A percentile compares a stretch with the other conserved stretches of the same genome.
These are phyloP conservation scores for Chrysoporthe deuterocubensis DNA, from an alignment of 2,329 filamentous ascomycete genomes.

Conservation along the genomic window DNA sequence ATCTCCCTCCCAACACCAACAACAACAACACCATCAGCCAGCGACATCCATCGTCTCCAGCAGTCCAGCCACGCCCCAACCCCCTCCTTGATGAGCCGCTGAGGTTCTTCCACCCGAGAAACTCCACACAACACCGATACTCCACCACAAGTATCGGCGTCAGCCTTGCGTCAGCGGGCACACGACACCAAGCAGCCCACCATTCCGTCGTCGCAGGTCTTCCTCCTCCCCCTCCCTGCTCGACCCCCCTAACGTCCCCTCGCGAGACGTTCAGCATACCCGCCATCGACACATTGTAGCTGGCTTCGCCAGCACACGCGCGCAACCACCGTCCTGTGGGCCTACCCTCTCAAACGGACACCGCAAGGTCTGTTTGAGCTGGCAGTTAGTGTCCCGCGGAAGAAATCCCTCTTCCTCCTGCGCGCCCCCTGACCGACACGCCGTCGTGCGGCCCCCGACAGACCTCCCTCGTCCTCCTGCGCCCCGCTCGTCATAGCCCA, in stretches of 20 bases:
- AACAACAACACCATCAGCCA: neutral
- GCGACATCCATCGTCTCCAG: neutral
- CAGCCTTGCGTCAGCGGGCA: slow-evolving; percentile 54
- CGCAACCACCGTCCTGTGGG: slow-evolving; percentile 74
- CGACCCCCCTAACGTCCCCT: slow-evolving; percentile 89
- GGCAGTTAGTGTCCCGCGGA: slow-evolving; percentile 95
- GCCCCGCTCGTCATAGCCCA: slow-evolving; percentile 31
- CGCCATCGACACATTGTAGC: slow-evolving; percentile 62
- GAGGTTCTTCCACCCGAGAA: neutral
- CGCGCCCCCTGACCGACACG: slow-evolving; percentile 18
- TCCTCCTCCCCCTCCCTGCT: slow-evolving; percentile 80
- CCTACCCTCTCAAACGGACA: slow-evolving; percentile 96
- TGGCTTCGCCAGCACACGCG: slow-evolving; percentile 84
- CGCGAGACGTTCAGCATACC: slow-evolving; percentile 62
- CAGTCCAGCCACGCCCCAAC: neutral
- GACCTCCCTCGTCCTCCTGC: slow-evolving; percentile 31
- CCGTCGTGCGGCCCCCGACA: slow-evolving; percentile 9
- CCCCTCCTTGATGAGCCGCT: neutral
- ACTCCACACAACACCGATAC: slow-evolving; percentile 70
- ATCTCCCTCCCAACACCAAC: neutral
- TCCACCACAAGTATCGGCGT: slow-evolving; percentile 80
- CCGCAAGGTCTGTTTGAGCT: slow-evolving; percentile 93
- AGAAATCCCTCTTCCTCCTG: slow-evolving; percentile 45
- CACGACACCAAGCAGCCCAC: slow-evolving; percentile 70
- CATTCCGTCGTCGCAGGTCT: slow-evolving; percentile 85